Conservation (phyloP, 116 monocot genomes). For the Posidonia oceanica region DNA sequence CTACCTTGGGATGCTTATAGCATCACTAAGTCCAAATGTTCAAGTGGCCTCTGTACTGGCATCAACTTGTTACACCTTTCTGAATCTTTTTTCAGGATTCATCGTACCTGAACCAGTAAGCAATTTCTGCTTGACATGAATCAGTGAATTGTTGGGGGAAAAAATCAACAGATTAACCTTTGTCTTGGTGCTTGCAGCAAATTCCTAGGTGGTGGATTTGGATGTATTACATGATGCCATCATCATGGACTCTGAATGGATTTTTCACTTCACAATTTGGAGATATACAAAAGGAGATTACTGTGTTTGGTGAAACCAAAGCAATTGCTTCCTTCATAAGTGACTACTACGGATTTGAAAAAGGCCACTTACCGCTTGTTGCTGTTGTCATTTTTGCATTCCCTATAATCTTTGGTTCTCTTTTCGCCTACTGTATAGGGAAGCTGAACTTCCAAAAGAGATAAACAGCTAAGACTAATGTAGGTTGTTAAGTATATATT, state of each 20-base stretch:
- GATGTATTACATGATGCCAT: slow-evolving; percentile 31
- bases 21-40: slow-evolving; percentile 32
- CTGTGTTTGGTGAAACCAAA: slow-evolving; percentile 48
- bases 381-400: slow-evolving; percentile 24
- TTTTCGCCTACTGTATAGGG: slow-evolving; percentile 33
- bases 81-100: slow-evolving; percentile 43
- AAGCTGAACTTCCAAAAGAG: slow-evolving; percentile 62
- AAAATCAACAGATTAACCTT: not conserved
- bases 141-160: too few relatives aligned
- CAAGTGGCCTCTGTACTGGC: slow-evolving; percentile 31
- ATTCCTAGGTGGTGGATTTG: slow-evolving; percentile 66
- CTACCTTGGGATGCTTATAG: slow-evolving; percentile 47
- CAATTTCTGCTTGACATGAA: too few relatives aligned
- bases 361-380: slow-evolving; percentile 21
- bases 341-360: slow-evolving; percentile 55
- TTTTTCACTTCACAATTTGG: slow-evolving; percentile 54
- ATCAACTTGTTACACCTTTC: slow-evolving; percentile 20
- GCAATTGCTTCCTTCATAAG: slow-evolving; percentile 31
- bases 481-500: too few relatives aligned
- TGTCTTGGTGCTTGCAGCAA: slow-evolving; percentile 22
- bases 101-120: slow-evolving; percentile 45
- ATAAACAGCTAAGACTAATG: too few relatives aligned
- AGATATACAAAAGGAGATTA: slow-evolving; percentile 24
- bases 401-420: slow-evolving; percentile 30
- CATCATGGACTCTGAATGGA: slow-evolving; percentile 39